Base-by-base conservation (phyloP, 306 rosid genomes). In the Geum urbanum region DNA sequence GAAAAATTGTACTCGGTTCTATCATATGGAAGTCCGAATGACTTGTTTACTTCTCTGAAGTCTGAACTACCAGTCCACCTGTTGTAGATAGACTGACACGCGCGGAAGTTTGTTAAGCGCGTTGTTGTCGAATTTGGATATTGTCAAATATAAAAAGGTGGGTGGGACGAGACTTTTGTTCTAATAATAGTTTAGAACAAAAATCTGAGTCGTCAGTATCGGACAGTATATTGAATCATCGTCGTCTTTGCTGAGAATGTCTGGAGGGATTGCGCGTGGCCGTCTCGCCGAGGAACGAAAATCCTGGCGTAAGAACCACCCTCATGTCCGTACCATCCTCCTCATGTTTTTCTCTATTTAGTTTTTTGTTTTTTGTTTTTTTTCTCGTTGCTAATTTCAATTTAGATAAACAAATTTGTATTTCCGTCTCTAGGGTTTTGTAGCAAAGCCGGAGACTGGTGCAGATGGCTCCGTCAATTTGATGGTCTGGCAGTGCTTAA, bases 231-330 rank as follows among this genome's bases (percentile, higher is more conserved):
- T n/a, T 18, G 24, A 18, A 52, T 55, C 60, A 14, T 59, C 65
- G 6, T 59, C 65, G 2, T 19, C 27, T 24, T 2, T 24, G 27
- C n/a, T 62, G 16, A 51, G 52, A 52, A 81, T 78, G 76, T 66
- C 79, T 1, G 78, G 80, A 64, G 76, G 96, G 41, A 89, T 92
- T 64, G 95, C 97, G 79, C 97, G 92, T 65, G 96, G 96, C 72
- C 90, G 96, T 27, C 95, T 92, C 27, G 71, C 92, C 4, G 97
- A 92, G 82, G 97, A 92, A 70, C 82, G 97, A 32, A 92, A 86
- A 73, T 76, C 97, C 4, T 92, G 97, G 97, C 90, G 96, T 60
- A 89, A 89, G 85, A 89, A 92, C 60, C 96, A 92, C 75, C 96
- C 97, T 4, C 97, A 92, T 87, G 96, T 92, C 49, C 37, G 96